These are phyloP conservation scores for Phytophthora tubulina DNA, from an alignment of 352 stramenopile genomes.

Conservation along the genomic window DNA sequence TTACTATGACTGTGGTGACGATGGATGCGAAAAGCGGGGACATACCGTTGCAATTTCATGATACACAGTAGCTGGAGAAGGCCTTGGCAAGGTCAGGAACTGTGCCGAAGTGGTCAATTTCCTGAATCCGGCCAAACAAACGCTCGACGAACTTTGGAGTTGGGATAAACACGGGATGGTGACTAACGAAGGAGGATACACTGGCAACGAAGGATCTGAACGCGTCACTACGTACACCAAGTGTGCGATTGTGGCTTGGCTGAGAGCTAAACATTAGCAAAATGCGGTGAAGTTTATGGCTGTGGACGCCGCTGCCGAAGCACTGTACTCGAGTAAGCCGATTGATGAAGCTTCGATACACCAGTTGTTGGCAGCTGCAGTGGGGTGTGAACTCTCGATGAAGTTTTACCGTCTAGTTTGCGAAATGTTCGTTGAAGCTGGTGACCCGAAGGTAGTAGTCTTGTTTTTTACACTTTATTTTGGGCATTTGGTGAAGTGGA, in stretches of 20 bases:
- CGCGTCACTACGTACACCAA: background rate
- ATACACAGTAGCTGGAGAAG: background rate
- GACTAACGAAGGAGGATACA: background rate
- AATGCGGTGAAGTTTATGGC: background rate
- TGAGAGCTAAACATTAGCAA: background rate
- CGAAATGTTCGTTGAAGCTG: background rate
- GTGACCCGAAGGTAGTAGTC: background rate
- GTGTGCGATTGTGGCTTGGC: constrained; percentile 4
- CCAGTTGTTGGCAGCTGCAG: background rate
- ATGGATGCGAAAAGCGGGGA: background rate
- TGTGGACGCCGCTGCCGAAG: background rate
- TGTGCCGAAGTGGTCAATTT: background rate
- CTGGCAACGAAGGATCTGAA: constrained; percentile 1
- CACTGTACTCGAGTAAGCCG: background rate
- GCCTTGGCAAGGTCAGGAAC: background rate
- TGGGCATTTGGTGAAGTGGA: background rate
- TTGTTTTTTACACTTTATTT: background rate
- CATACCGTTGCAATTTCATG: background rate
- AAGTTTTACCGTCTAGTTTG: constrained; percentile 5
- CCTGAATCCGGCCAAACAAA: background rate
- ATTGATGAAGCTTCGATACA: background rate
- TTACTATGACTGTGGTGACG: background rate
- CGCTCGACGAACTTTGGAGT: background rate
- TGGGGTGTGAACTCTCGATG: background rate
- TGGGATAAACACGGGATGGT: background rate